These are phyloP conservation scores for Tolypocladium tundrense DNA, from an alignment of 2,329 filamentous ascomycete species.

Conservation along the genomic window DNA sequence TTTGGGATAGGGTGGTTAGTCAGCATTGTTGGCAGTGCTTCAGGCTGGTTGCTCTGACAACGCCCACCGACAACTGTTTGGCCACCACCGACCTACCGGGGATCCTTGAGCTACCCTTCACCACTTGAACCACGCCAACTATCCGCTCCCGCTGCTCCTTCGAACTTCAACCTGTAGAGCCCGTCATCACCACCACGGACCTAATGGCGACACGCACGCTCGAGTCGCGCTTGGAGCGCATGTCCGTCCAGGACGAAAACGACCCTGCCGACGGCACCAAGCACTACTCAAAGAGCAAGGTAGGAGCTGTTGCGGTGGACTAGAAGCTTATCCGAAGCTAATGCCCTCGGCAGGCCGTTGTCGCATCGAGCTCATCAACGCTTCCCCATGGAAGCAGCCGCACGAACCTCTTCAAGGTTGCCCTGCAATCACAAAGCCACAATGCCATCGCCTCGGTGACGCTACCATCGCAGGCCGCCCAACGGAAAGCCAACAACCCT, in stretches of 20 bases:
- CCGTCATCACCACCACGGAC: not conserved
- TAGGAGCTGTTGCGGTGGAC: slow-evolving; percentile 22
- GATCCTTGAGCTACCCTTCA: not conserved
- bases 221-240: slow-evolving; percentile 80
- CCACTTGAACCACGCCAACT: not conserved
- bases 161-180: too few species aligned
- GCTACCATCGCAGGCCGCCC: slow-evolving; percentile 55
- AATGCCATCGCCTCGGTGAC: slow-evolving; percentile 56
- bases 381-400: slow-evolving; percentile 47
- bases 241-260: slow-evolving; percentile 86
- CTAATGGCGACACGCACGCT: slow-evolving; percentile 65
- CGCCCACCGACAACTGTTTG: not conserved
- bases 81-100: not conserved
- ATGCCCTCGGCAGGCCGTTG: slow-evolving; percentile 16
- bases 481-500: slow-evolving; percentile 36
- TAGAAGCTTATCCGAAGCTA: slow-evolving; percentile 20
- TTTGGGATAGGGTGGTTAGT: not conserved
- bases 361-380: slow-evolving; percentile 25
- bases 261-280: slow-evolving; percentile 46
- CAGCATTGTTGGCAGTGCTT: not conserved
- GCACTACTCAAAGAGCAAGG: slow-evolving; percentile 66
- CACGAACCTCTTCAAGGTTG: slow-evolving; percentile 77
- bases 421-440: slow-evolving; percentile 67
- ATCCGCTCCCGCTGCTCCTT: not conserved
- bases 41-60: slow-evolving; percentile 1